Percentiles rank a stretch among this genome's conserved stretches.
Conservation (phyloP, 106 monocot species). For the Ottelia alismoides region DNA sequence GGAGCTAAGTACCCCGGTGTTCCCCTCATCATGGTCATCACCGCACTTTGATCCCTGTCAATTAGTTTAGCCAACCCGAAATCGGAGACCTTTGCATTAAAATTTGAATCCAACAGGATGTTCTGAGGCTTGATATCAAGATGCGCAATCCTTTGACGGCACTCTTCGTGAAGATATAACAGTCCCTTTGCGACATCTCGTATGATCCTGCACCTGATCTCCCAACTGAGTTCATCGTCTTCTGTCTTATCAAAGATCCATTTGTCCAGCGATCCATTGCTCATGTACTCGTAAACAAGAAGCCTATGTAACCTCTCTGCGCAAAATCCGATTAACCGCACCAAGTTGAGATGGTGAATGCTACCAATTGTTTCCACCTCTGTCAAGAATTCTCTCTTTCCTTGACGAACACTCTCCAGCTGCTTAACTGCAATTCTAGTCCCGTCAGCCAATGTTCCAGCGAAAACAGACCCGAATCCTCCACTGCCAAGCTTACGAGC, state of each 20-base stretch:
- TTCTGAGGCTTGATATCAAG: slow-evolving; percentile 9
- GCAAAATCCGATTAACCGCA: slow-evolving; percentile 1
- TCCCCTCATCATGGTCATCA: slow-evolving; percentile 5
- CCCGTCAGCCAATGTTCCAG: not conserved
- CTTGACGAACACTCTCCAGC: not conserved
- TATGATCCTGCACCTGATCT: slow-evolving; percentile 3
- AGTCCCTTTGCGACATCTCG: slow-evolving; percentile 4
- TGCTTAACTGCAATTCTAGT: slow-evolving; percentile 1
- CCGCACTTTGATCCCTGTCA: slow-evolving; percentile 7
- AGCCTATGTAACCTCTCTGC: not conserved
- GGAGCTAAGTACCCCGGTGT: slow-evolving; percentile 9
- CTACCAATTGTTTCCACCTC: slow-evolving; percentile 3
- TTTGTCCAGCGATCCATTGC: slow-evolving; percentile 3
- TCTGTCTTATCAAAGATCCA: not conserved
- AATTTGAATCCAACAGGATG: slow-evolving; percentile 1
- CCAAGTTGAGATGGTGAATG: not conserved
- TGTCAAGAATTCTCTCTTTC: not conserved
- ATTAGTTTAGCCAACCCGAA: slow-evolving; percentile 12
- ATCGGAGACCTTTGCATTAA: slow-evolving; percentile 10
- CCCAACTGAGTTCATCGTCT: slow-evolving; percentile 2
- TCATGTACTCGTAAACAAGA: slow-evolving; percentile 4
- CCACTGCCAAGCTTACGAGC: not conserved
- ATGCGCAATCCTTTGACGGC: slow-evolving; percentile 3
- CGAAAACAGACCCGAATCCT: not conserved
- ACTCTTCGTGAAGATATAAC: slow-evolving; percentile 4